Base-by-base conservation (phyloP, 2,329 filamentous ascomycete genomes). In the Fusarium tricinctum region DNA sequence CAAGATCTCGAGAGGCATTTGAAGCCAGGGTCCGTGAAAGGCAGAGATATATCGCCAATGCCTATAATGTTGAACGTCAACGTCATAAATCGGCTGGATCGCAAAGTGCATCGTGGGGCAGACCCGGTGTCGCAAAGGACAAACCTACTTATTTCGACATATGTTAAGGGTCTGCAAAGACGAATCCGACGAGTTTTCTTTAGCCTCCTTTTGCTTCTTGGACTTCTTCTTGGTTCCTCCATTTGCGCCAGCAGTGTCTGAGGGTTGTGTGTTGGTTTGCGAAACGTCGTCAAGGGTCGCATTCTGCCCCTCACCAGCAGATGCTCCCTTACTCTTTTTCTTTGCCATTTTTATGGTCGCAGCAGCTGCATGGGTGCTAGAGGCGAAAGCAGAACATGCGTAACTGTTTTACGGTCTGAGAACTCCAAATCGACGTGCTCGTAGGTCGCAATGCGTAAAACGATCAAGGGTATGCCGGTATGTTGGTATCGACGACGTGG, bases 1-100 rank as follows among this genome's bases (percentile, higher is more conserved):
- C 79, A 97, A 89, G 58, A 94, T 87, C 78, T 95, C 92, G 66
- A 89, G 86, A 20, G 92, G 91, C 58, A 95, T 83, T 78, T 93
- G 90, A 15, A 94, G 86, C 93, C 93, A 96, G 70, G 92, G 89
- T 23, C 92, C 93, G 75, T 94, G 90, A 75, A 92, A 96, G 28
- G 90, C 91, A 22, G 92, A 94, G 61, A 96, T 94, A 78, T 93
- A 93, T 68, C 89, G 87, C 92, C 92, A 95, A 81, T 95, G 92
- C 78, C 92, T 95, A 49, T 95, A 49, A 10, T 53, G 56, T 48
- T 55, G 49, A 56, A 43, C 61, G 63, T 73, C 48, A 71, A 50
- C n/a, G 48, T 28, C 32, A 19, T 39, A 28, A 35, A 32, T 38
- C 43, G n/a, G 33, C n/a, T 35, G 35, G 23, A 26, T 55, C 47